phyloP scores from a whole-genome alignment of 2,329 filamentous ascomycete genomes.

The Fusarium burgessii region DNA sequence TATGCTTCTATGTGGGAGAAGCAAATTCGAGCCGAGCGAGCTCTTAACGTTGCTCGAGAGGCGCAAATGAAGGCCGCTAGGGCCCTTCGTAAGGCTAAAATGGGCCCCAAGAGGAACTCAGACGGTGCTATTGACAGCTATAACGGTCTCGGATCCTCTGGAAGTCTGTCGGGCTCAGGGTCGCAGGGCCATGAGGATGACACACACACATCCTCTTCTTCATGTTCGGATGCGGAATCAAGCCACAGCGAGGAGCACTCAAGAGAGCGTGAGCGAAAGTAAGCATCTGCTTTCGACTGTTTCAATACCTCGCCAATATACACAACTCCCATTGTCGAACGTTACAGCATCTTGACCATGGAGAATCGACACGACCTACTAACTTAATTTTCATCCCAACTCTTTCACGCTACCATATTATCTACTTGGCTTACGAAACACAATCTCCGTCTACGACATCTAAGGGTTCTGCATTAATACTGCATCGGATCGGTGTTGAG shows the following conservation, averaged over 20 bases:
- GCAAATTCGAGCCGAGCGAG: slow-evolving; percentile 82
- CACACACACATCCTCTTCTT: slow-evolving; percentile 50
- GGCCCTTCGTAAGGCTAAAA: slow-evolving; percentile 63
- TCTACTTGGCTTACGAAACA: slow-evolving; percentile 42
- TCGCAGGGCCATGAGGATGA: slow-evolving; percentile 52
- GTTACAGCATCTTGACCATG: not conserved
- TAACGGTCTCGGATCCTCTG: slow-evolving; percentile 60
- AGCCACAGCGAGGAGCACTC: slow-evolving; percentile 49
- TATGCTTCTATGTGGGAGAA: slow-evolving; percentile 92
- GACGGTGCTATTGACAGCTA: slow-evolving; percentile 61
- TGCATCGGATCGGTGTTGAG: slow-evolving; percentile 52
- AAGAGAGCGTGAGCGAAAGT: slow-evolving; percentile 41
- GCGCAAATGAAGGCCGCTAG: slow-evolving; percentile 52
- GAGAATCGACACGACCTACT: not conserved
- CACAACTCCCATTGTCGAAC: not conserved
- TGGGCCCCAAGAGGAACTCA: slow-evolving; percentile 54
- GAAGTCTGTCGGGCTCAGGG: slow-evolving; percentile 54
- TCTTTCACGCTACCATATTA: slow-evolving; percentile 24
- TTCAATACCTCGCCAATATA: not conserved
- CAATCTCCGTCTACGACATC: slow-evolving; percentile 39
- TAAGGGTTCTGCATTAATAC: slow-evolving; percentile 47
- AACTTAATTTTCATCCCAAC: slow-evolving; percentile 16
- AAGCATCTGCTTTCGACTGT: not conserved
- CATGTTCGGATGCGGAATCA: slow-evolving; percentile 55
- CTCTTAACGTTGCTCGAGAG: slow-evolving; percentile 56